phyloP scores from a whole-genome alignment of 192 early-diverging fungal species.

The Entrophospora sp. region DNA sequence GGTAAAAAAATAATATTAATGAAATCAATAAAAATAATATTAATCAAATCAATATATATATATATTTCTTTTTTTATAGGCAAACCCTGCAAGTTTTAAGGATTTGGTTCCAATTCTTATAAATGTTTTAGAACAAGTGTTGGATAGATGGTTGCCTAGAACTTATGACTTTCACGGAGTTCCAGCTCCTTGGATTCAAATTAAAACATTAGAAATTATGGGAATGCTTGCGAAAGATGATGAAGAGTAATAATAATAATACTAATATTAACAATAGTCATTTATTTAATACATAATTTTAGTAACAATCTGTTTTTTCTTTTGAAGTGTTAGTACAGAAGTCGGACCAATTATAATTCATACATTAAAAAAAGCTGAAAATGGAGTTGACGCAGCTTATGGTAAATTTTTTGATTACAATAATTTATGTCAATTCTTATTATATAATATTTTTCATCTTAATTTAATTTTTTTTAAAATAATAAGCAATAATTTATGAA shows the following conservation, averaged over 20 bases:
- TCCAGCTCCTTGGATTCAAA: slow-evolving; percentile 47
- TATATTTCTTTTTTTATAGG: slow-evolving; percentile 5
- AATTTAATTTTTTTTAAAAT: neutral
- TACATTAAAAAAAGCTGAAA: slow-evolving; percentile 20
- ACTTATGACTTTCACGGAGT: slow-evolving; percentile 44
- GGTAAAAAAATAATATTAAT: slow-evolving; percentile 21
- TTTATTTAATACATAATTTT: neutral
- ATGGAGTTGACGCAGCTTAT: slow-evolving; percentile 34
- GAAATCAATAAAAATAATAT: neutral
- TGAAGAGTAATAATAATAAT: slow-evolving; percentile 5
- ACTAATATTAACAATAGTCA: neutral
- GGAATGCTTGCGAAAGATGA: slow-evolving; percentile 25
- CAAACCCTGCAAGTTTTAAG: slow-evolving; percentile 25
- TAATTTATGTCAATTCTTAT: no score
- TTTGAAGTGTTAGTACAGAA: slow-evolving; percentile 9
- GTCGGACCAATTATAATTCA: slow-evolving; percentile 4
- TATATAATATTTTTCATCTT: neutral
- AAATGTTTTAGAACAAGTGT: slow-evolving; percentile 34
- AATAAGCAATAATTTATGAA: slow-evolving; percentile 28
- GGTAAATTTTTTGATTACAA: slow-evolving; percentile 26
- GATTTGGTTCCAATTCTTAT: slow-evolving; percentile 30
- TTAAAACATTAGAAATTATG: slow-evolving; percentile 38
- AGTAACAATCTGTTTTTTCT: neutral
- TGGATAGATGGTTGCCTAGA: slow-evolving; percentile 37
- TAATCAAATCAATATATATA: neutral